These are phyloP conservation scores for Aspergillus fischeri DNA, from an alignment of 2,329 filamentous ascomycete species.

Conservation along the genomic window DNA sequence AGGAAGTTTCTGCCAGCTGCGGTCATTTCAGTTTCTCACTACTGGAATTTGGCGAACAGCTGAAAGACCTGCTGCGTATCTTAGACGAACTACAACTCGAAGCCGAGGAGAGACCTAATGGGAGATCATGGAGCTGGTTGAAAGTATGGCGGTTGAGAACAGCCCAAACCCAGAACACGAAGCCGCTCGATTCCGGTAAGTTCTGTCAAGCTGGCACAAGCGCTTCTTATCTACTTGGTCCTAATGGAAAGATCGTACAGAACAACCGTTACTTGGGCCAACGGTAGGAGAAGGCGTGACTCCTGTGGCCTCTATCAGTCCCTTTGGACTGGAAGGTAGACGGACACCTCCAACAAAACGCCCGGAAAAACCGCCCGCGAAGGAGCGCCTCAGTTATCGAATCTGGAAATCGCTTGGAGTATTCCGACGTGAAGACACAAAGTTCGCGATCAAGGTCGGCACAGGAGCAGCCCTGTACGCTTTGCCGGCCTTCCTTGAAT, in stretches of 20 bases:
- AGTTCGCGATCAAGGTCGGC: slow-evolving; percentile 89
- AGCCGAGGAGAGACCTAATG: slow-evolving; percentile 56
- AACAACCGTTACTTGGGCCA: slow-evolving; percentile 9
- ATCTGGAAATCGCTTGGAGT: slow-evolving; percentile 54
- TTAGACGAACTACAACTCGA: slow-evolving; percentile 77
- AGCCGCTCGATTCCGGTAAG: slow-evolving; percentile 27
- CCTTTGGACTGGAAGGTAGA: neutral
- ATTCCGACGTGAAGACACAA: slow-evolving; percentile 61
- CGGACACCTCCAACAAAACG: neutral
- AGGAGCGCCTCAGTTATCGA: slow-evolving; percentile 41
- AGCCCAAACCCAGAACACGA: slow-evolving; percentile 8
- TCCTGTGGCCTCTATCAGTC: neutral
- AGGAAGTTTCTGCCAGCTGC: slow-evolving; percentile 96
- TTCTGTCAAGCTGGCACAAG: slow-evolving; percentile 19
- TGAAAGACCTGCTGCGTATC: slow-evolving; percentile 75
- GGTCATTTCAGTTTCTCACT: slow-evolving; percentile 94
- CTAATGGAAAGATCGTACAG: slow-evolving; percentile 6
- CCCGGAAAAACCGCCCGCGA: slow-evolving; percentile 11
- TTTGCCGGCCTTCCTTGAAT: slow-evolving; percentile 76
- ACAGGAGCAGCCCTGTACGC: slow-evolving; percentile 85
- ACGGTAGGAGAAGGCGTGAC: slow-evolving; percentile 2
- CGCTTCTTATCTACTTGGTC: neutral
- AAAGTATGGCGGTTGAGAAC: slow-evolving; percentile 62
- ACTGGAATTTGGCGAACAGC: slow-evolving; percentile 85
- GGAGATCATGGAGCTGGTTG: slow-evolving; percentile 78